These are phyloP conservation scores for Wickerhamiella sergipiensis DNA, from an alignment of 805 yeast genomes.

Conservation along the genomic window DNA sequence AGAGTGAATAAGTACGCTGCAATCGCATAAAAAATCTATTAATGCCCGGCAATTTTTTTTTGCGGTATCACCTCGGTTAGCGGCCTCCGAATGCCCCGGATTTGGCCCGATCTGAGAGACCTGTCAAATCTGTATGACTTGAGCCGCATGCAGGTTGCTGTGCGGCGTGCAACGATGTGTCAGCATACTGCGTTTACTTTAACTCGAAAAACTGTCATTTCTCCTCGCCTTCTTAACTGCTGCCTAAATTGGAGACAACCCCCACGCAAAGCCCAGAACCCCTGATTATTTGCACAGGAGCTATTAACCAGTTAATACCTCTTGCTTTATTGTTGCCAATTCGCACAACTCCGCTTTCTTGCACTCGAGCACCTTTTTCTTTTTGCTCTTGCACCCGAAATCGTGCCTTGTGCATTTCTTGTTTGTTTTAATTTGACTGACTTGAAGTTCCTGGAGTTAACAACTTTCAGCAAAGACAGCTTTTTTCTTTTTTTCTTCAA, in stretches of 20 bases:
- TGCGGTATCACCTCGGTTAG: not conserved
- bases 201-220: not conserved
- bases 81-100: too few relatives aligned
- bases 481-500: not conserved
- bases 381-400: not conserved
- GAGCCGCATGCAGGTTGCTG: not conserved
- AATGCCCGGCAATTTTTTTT: not conserved
- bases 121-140: not conserved
- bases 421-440: not conserved
- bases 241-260: not conserved
- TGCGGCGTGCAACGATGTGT: not conserved
- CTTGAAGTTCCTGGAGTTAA: not conserved
- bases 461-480: not conserved
- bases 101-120: not conserved
- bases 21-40: not conserved
- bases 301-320: not conserved
- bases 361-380: not conserved
- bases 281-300: too few relatives aligned
- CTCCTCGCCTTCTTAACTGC: not conserved
- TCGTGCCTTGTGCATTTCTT: not conserved
- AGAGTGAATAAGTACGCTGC: not conserved
- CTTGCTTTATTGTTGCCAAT: not conserved
- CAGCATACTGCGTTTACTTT: not conserved
- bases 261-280: too few relatives aligned
- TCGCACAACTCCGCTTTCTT: not conserved